A percentile compares a stretch with the other conserved stretches of the same genome.
Conservation (phyloP, 2,329 filamentous ascomycete species). For the Phialophora chinensis region DNA sequence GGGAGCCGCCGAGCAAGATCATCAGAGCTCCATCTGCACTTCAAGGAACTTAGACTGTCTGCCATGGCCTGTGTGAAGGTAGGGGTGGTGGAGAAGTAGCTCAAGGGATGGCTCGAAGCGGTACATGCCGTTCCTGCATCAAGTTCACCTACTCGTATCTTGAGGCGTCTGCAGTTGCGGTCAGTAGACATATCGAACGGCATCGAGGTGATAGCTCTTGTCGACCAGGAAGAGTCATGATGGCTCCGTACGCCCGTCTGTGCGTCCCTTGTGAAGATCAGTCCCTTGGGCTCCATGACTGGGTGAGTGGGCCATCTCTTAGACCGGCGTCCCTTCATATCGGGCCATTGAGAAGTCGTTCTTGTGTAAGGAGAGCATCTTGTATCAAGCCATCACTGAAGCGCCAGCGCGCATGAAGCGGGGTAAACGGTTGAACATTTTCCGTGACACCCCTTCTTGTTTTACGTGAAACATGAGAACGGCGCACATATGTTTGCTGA, state of each 20-base stretch:
- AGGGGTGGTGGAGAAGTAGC: background rate
- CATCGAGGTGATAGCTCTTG: background rate
- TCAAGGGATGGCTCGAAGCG: background rate
- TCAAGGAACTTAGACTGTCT: background rate
- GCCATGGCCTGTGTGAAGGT: background rate
- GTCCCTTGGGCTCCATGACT: background rate
- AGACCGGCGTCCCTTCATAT: background rate
- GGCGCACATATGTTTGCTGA: conserved; percentile 9
- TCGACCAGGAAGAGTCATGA: background rate
- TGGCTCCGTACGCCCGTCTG: background rate
- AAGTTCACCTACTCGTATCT: background rate
- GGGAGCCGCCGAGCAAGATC: background rate
- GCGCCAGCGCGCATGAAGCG: background rate
- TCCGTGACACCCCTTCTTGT: background rate
- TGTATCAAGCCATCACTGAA: background rate
- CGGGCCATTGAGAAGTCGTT: background rate
- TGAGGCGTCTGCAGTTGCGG: background rate
- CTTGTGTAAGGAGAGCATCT: background rate
- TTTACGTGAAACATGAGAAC: conserved; percentile 14
- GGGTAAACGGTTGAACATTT: background rate
- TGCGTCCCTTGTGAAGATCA: background rate
- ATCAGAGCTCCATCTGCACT: background rate
- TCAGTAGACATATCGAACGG: background rate
- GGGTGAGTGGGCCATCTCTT: background rate
- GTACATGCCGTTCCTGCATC: background rate